phyloP scores from a whole-genome alignment of 73 alveolate genomes.

The Blepharisma japonicum region DNA sequence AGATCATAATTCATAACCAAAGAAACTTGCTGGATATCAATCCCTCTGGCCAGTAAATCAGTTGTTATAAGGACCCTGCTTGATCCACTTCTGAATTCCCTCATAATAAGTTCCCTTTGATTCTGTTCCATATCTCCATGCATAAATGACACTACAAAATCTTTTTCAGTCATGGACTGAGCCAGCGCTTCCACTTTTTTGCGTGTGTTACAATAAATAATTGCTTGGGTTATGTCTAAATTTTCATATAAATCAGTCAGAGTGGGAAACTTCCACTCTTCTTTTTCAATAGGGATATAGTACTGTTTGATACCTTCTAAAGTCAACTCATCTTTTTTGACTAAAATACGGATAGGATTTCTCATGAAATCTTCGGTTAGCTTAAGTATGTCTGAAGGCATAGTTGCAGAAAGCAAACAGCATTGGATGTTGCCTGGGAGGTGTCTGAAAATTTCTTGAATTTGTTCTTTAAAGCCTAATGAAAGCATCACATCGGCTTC shows the following conservation, averaged over 20 bases:
- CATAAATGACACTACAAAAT: slow-evolving; percentile 83
- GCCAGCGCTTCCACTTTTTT: slow-evolving; percentile 85
- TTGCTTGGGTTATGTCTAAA: slow-evolving; percentile 91
- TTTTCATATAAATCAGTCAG: slow-evolving; percentile 95
- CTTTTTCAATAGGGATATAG: slow-evolving; percentile 90
- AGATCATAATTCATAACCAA: slow-evolving; percentile 93
- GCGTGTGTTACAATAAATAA: slow-evolving; percentile 90
- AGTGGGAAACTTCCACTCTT: slow-evolving; percentile 92
- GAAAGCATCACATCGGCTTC: slow-evolving; percentile 97
- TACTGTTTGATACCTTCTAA: slow-evolving; percentile 97
- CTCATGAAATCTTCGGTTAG: slow-evolving; percentile 76
- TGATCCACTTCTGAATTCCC: slow-evolving; percentile 75
- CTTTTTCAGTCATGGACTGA: slow-evolving; percentile 84
- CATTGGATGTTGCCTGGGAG: slow-evolving; percentile 85
- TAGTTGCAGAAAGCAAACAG: slow-evolving; percentile 89
- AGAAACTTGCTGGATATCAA: slow-evolving; percentile 95
- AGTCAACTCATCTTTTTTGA: slow-evolving; percentile 96
- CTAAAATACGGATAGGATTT: slow-evolving; percentile 90
- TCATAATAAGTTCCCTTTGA: slow-evolving; percentile 96
- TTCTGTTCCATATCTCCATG: slow-evolving; percentile 95
- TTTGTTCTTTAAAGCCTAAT: slow-evolving; percentile 89
- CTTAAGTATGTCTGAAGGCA: slow-evolving; percentile 85
- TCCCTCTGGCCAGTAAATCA: slow-evolving; percentile 93
- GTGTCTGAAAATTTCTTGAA: slow-evolving; percentile 88
- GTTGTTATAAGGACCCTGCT: slow-evolving; percentile 58